phyloP scores from a whole-genome alignment of 805 yeast genomes.

The Schizosaccharomyces cryophilus region DNA sequence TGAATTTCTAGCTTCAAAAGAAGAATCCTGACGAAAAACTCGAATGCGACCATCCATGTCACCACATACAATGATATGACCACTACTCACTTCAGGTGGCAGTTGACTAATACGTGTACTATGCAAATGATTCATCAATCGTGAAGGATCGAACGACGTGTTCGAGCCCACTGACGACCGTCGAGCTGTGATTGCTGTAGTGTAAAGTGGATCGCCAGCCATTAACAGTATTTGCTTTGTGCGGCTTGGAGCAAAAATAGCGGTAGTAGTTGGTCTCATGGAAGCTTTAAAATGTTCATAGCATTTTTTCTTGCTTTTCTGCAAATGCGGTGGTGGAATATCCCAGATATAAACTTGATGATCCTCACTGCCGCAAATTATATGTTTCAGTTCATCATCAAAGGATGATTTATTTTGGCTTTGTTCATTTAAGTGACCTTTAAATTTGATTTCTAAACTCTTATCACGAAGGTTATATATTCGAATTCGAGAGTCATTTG shows the following conservation, averaged over 20 bases:
- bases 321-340: slow-evolving; percentile 10
- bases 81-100: slow-evolving; percentile 9
- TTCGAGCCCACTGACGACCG: slow-evolving; percentile 4
- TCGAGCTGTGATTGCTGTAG: slow-evolving; percentile 16
- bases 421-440: slow-evolving; percentile 46
- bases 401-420: slow-evolving; percentile 47
- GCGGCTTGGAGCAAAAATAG: slow-evolving; percentile 49
- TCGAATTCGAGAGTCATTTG: slow-evolving; percentile 62
- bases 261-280: slow-evolving; percentile 45
- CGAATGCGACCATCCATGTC: slow-evolving; percentile 52
- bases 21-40: slow-evolving; percentile 59
- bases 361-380: slow-evolving; percentile 69
- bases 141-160: background rate
- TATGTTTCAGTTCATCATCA: slow-evolving; percentile 30
- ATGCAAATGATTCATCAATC: background rate
- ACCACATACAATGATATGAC: slow-evolving; percentile 41
- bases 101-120: slow-evolving; percentile 3
- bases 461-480: slow-evolving; percentile 31
- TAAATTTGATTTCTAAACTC: slow-evolving; percentile 38
- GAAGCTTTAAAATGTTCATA: slow-evolving; percentile 32
- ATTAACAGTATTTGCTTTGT: slow-evolving; percentile 40
- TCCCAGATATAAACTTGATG: slow-evolving; percentile 73
- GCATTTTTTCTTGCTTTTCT: slow-evolving; percentile 9
- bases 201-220: slow-evolving; percentile 62
- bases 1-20: slow-evolving; percentile 11